Conservation (phyloP, 768 basidiomycete genomes). For the Lactifluus volemus region DNA sequence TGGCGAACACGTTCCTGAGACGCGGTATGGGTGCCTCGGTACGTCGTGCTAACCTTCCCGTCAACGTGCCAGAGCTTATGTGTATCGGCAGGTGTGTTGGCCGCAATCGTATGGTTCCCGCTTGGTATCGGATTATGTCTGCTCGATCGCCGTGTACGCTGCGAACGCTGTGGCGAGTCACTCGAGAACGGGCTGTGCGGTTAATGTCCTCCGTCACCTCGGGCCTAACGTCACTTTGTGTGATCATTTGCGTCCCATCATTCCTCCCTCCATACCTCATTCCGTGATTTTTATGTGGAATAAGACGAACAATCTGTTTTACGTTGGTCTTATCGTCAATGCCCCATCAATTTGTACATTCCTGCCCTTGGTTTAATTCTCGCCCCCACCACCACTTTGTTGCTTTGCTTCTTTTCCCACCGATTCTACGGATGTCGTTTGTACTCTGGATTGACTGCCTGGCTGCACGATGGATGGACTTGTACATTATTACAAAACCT, state of each 20-base stretch:
- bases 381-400: neutral
- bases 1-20: conserved; percentile 55
- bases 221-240: too few relatives aligned
- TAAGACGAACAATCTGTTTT: too few relatives aligned
- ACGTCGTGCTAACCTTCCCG: conserved; percentile 22
- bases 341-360: too few relatives aligned
- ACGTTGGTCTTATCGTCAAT: too few relatives aligned
- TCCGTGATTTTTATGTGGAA: too few relatives aligned
- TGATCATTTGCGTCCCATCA: too few relatives aligned
- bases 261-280: too few relatives aligned
- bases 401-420: neutral
- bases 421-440: neutral
- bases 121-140: conserved; percentile 71
- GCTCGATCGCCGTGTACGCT: conserved; percentile 62
- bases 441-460: neutral
- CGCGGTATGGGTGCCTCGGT: conserved; percentile 67
- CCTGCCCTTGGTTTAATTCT: too few relatives aligned
- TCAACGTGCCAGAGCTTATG: neutral
- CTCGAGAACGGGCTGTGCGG: conserved; percentile 29
- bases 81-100: conserved; percentile 50
- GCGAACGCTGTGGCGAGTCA: conserved; percentile 39
- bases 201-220: neutral
- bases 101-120: conserved; percentile 82
- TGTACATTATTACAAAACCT: neutral
- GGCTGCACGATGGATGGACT: neutral